These are phyloP conservation scores for Mortierella sp. DNA, from an alignment of 371 early-diverging fungal species.

Conservation along the genomic window DNA sequence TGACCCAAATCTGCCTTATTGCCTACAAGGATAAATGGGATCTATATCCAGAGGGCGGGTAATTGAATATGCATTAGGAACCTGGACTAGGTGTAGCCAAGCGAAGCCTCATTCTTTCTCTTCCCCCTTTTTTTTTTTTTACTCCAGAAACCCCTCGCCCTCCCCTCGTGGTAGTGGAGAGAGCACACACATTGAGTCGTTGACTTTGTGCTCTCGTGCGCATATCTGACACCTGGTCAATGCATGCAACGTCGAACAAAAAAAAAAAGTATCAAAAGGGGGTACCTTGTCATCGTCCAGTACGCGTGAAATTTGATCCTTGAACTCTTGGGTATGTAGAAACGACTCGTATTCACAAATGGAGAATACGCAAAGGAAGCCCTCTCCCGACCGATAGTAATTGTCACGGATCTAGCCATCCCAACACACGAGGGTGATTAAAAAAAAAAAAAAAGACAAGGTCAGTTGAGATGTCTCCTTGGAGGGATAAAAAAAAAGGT, in stretches of 20 bases:
- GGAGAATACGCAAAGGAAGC: conserved; percentile 86
- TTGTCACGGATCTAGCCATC: conserved; percentile 79
- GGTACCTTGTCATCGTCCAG: conserved; percentile 77
- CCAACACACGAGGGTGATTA: too few relatives aligned
- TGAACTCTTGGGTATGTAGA: conserved; percentile 79
- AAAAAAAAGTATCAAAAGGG: too few relatives aligned
- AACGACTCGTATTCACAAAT: conserved; percentile 81
- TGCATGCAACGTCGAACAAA: too few relatives aligned
- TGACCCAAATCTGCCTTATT: conserved; percentile 83
- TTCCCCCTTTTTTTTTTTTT: not conserved
- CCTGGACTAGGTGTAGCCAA: not conserved
- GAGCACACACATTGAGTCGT: not conserved
- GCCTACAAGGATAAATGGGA: conserved; percentile 86
- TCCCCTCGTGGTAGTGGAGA: not conserved
- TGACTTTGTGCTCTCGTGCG: not conserved
- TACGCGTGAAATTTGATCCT: conserved; percentile 87
- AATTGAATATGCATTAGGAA: too few relatives aligned
- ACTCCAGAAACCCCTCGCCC: not conserved
- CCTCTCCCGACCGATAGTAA: conserved; percentile 88
- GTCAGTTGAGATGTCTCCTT: too few relatives aligned
- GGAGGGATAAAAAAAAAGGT: too few relatives aligned
- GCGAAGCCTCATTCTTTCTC: not conserved
- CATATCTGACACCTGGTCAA: not conserved
- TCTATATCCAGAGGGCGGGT: conserved; percentile 28
- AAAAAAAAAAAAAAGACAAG: not conserved